phyloP scores from a whole-genome alignment of 2,329 filamentous ascomycete species.

The Laburnicola sp. region DNA sequence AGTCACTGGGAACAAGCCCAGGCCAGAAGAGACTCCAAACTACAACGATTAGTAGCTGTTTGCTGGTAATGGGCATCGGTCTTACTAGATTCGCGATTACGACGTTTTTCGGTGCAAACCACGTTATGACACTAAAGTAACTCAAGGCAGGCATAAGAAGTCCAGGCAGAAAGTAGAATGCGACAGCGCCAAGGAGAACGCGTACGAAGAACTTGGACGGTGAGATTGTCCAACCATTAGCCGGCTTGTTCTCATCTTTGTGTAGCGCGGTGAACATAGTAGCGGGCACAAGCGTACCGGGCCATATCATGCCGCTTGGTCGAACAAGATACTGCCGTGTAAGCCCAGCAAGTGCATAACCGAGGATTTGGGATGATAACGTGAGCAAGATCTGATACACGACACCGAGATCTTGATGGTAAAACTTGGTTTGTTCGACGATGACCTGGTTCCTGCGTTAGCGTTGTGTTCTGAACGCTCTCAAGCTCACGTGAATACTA shows the following conservation, averaged over 20 bases:
- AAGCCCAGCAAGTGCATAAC: conserved; percentile 83
- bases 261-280: conserved; percentile 88
- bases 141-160: conserved; percentile 81
- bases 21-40: conserved; percentile 81
- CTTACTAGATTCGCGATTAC: conserved; percentile 74
- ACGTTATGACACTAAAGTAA: conserved; percentile 87
- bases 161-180: conserved; percentile 84
- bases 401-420: conserved; percentile 77
- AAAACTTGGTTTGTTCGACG: conserved; percentile 87
- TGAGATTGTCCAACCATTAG: conserved; percentile 80
- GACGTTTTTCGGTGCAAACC: conserved; percentile 85
- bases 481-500: conserved; percentile 21
- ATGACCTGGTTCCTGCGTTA: conserved; percentile 60
- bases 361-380: conserved; percentile 82
- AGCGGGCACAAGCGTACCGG: conserved; percentile 82
- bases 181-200: conserved; percentile 70
- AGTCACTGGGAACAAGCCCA: conserved; percentile 81
- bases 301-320: conserved; percentile 90
- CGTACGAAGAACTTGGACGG: conserved; percentile 82
- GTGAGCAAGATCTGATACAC: conserved; percentile 80
- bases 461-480: neutral
- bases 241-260: conserved; percentile 78
- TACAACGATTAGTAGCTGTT: conserved; percentile 26
- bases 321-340: conserved; percentile 80
- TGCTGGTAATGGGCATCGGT: neutral